Percentiles rank a stretch among this genome's conserved stretches.
Evolutionary conservation across 1,284 basidiomycete species (phyloP).

Genomic region (Puccinia coronata): DNA sequence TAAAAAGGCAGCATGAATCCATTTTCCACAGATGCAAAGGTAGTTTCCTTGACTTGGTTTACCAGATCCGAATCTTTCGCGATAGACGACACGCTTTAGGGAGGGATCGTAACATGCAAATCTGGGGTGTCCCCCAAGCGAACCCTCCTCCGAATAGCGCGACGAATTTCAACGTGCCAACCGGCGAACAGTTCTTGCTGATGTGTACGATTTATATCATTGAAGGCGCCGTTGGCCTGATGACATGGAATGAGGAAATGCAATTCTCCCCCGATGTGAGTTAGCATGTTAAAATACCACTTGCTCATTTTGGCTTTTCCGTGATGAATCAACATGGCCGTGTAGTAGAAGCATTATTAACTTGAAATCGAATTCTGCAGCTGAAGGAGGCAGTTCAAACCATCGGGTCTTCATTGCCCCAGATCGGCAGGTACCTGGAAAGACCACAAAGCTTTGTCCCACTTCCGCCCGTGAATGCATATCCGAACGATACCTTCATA

Average conservation of each 20-base stretch:
- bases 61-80: slow-evolving; percentile 34
- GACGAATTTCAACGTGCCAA: slow-evolving; percentile 16
- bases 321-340: background rate
- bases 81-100: slow-evolving; percentile 7
- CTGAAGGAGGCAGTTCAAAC: slow-evolving; percentile 23
- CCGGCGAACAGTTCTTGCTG: slow-evolving; percentile 32
- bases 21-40: slow-evolving; percentile 27
- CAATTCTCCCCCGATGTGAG: slow-evolving; percentile 36
- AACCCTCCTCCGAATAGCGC: background rate
- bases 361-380: background rate
- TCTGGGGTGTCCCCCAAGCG: slow-evolving; percentile 48
- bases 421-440: slow-evolving; percentile 8
- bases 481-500: slow-evolving; percentile 28
- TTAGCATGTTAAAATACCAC: background rate
- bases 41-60: slow-evolving; percentile 33
- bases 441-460: slow-evolving; percentile 38
- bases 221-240: slow-evolving; percentile 47
- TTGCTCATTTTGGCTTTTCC: background rate
- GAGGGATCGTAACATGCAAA: slow-evolving; percentile 32
- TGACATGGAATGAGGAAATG: slow-evolving; percentile 32
- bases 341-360: background rate
- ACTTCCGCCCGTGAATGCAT: slow-evolving; percentile 7
- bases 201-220: slow-evolving; percentile 48
- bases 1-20: background rate
- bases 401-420: background rate